These are phyloP conservation scores for Plectosphaerella sp. DNA, from an alignment of 2,329 filamentous ascomycete species.

Conservation along the genomic window DNA sequence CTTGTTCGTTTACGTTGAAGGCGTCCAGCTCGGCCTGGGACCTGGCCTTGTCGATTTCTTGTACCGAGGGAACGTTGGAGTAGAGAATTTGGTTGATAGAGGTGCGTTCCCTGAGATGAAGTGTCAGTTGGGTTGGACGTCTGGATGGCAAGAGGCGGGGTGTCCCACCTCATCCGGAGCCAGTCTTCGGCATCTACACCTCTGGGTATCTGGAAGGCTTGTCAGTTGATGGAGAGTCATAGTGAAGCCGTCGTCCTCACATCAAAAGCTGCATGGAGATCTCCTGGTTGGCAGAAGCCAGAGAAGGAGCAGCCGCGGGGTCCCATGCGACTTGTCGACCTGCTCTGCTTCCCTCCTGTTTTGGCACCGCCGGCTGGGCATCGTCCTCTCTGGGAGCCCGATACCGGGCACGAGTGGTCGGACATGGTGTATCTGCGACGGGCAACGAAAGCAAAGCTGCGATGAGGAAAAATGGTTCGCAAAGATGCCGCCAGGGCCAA, in stretches of 20 bases:
- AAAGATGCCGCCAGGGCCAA: not conserved
- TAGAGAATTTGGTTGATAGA: conserved; percentile 45
- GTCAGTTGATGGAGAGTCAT: conserved; percentile 7
- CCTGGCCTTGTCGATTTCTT: conserved; percentile 33
- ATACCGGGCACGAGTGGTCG: conserved; percentile 24
- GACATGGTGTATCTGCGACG: conserved; percentile 19
- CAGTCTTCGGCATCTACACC: conserved; percentile 41
- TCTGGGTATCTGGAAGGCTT: conserved; percentile 31
- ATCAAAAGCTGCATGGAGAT: conserved; percentile 28
- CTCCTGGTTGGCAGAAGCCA: conserved; percentile 21
- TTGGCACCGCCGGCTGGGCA: conserved; percentile 14
- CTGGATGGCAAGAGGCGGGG: not conserved
- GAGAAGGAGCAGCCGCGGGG: conserved; percentile 27
- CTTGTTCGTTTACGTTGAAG: conserved; percentile 41
- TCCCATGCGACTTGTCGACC: conserved; percentile 13
- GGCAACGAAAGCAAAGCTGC: not conserved
- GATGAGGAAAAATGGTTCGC: not conserved
- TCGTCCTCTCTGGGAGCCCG: conserved; percentile 19
- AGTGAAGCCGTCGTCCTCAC: conserved; percentile 15
- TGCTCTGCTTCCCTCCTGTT: not conserved
- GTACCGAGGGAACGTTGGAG: conserved; percentile 32
- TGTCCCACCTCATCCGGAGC: conserved; percentile 22
- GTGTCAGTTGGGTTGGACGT: conserved; percentile 1
- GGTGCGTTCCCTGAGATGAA: conserved; percentile 34
- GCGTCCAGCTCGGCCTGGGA: conserved; percentile 33